Base-by-base conservation (phyloP, 2,329 filamentous ascomycete genomes). In the Dothideomycetidae sp. region DNA sequence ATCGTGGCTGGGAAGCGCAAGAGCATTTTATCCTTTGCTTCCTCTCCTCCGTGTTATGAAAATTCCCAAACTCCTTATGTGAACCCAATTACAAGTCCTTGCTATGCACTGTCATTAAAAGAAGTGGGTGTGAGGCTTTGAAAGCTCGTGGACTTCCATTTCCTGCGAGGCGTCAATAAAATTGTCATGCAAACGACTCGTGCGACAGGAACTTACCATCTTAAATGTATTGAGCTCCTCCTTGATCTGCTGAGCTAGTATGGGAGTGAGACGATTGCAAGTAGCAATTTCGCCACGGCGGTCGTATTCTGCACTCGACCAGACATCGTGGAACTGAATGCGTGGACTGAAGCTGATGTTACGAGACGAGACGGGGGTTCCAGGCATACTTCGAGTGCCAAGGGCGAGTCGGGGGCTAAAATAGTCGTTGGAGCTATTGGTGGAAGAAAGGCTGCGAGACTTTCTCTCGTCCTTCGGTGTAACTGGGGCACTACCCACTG, bases 81-180 rank as follows among this genome's bases (percentile, higher is more conserved):
- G 23, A 19, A 21, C 26, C 30, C 29, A 15, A 36, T 32, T 32
- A 32, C 31, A 38, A 32, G 18, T 19, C 19, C 5, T 32, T 33
- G 30, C 36, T 39, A 44, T 40, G 35, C 38, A 33, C 41, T 21
- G 48, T 69, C 63, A 62, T 88, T 74, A 98, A 70, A 98, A 96
- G 73, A 98, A 98, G 71, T 98, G 90, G 51, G 90, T 98, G 69
- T 98, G 94, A 54, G 94, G 86, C 67, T 96, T 98, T 48, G 90
- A 96, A 58, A 80, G 83, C 63, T 96, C 90, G 60, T 98, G 90
- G 53, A 98, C 90, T 68, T 96, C 90, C 90, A 98, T 98, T 67
- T 98, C 90, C 90, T 96, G 10, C 11, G 73, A 58, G 72, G 66
- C 47, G 44, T 33, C 31, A 19, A 23, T 5, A 10, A 2, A 3